Evolutionary conservation across 306 rosid genomes (phyloP).

Genomic region (Trifolium repens): DNA sequence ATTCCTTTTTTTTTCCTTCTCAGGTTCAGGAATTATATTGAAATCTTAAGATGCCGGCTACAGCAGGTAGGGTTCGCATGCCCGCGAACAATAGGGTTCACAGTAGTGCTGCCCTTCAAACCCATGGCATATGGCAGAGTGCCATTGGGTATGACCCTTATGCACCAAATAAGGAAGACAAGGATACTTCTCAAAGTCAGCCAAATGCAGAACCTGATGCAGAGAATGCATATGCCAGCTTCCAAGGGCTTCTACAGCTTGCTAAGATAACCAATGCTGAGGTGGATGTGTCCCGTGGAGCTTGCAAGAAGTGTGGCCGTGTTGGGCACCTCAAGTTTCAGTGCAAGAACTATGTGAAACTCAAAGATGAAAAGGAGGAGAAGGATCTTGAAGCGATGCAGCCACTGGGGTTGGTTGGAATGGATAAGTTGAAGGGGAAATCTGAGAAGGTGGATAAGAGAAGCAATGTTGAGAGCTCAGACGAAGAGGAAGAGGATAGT

Average conservation of each 20-base stretch:
- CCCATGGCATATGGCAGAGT: conserved; percentile 98
- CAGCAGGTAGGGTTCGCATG: conserved; percentile 99
- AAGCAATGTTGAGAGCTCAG: conserved; percentile 57
- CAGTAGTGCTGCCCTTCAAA: conserved; percentile 97
- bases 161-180: conserved; percentile 88
- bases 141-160: conserved; percentile 94
- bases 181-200: conserved; percentile 52
- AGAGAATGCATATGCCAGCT: conserved; percentile 91
- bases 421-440: conserved; percentile 68
- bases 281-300: conserved; percentile 78
- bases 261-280: conserved; percentile 82
- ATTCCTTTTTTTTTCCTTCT: background rate
- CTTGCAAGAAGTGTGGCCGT: conserved; percentile 93
- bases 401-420: conserved; percentile 59
- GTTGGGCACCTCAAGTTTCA: conserved; percentile 94
- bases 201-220: conserved; percentile 67
- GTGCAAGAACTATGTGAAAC: conserved; percentile 84
- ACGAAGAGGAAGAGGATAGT: conserved; percentile 71
- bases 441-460: conserved; percentile 52
- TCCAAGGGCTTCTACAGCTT: conserved; percentile 93
- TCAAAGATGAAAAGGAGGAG: conserved; percentile 69
- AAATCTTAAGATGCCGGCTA: conserved; percentile 83
- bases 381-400: conserved; percentile 64
- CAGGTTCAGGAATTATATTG: conserved; percentile 37
- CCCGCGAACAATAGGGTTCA: conserved; percentile 97